Percentiles rank a stretch among this genome's conserved stretches.
These are phyloP conservation scores for Monsonia emarginata DNA, from an alignment of 441 rosid species.

Conservation along the genomic window DNA sequence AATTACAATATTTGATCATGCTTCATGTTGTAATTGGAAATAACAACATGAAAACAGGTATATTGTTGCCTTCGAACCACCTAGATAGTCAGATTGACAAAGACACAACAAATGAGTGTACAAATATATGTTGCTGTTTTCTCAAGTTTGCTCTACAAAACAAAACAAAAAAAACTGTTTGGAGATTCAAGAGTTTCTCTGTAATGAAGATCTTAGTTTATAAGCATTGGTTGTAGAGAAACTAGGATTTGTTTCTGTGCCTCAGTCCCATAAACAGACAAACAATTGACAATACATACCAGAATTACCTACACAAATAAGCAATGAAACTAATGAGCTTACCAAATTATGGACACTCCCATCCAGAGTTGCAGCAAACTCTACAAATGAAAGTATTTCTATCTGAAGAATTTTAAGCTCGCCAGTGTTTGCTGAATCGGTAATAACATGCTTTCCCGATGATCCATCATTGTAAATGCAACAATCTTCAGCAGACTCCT, in stretches of 20 bases:
- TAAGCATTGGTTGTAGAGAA: constrained; percentile 2
- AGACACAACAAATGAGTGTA: neutral
- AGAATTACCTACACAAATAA: constrained; percentile 11
- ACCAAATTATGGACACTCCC: constrained; percentile 59
- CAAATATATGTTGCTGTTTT: neutral
- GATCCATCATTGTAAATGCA: constrained; percentile 19
- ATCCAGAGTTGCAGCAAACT: constrained; percentile 54
- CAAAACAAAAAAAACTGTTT: neutral
- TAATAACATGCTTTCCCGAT: constrained; percentile 22
- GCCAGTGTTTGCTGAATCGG: constrained; percentile 21
- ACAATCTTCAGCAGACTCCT: constrained; percentile 32
- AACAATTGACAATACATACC: constrained; percentile 6
- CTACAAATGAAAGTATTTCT: constrained; percentile 53
- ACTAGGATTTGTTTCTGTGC: constrained; percentile 15
- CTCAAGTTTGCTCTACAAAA: neutral
- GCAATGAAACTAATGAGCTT: constrained; percentile 18
- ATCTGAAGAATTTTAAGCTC: constrained; percentile 44
- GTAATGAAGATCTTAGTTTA: constrained; percentile 7
- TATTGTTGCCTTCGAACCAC: neutral
- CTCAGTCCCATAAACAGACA: neutral
- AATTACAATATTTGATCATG: neutral
- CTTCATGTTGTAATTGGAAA: too few relatives aligned
- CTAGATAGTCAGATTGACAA: neutral
- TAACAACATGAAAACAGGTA: neutral
- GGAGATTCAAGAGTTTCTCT: neutral